Base-by-base conservation (phyloP, 345 rosid genomes). In the Acer yangbiense region DNA sequence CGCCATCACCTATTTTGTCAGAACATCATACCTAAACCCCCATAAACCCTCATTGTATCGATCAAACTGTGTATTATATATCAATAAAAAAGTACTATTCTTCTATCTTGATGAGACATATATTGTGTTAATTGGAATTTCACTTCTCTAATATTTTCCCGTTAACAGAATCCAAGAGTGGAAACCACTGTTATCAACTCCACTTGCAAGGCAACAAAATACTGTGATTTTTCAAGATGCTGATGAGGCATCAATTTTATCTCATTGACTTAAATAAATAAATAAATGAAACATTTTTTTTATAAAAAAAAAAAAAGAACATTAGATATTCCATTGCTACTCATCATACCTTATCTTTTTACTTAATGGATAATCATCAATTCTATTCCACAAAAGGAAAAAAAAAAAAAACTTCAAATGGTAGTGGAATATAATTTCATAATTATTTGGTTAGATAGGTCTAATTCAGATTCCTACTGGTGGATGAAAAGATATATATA, bases 121-220 rank as follows among this genome's bases (percentile, higher is more conserved):
- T 23, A 23, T 23, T 23, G 25, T 23, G 25, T 23, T 23, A 23
- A 23, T 23, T 23, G 25, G 25, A 23, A 23, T 23, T 23, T 23
- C 25, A 23, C 25, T 1, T 1, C 25, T 23, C 25, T 23, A 23
- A 23, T 23, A 23, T 23, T 23, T 23, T 23, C 25, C 25, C 25
- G 25, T 23, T 23, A 23, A 23, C 25, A 23, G 25, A 23, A 35
- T 67, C 11, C 23, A 54, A 68, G 55, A 35, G n/a, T 41, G 66
- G 72, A 76, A 57, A 55, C 52, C 78, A 67, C 41, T 66, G 21
- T 35, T 67, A 7, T 39, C 52, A 76, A 55, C 21, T 41, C 78
- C 72, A 76, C 72, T 67, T 57, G 55, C 2, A 13, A 12, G 66
- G 70, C 72, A 67, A 55, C 73, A 2, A 55, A n/a, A 54, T 54